Percentiles rank a stretch among this genome's conserved stretches.
phyloP scores from a whole-genome alignment of 1,139 yeast species.

The Saccharomyces hybrid region DNA sequence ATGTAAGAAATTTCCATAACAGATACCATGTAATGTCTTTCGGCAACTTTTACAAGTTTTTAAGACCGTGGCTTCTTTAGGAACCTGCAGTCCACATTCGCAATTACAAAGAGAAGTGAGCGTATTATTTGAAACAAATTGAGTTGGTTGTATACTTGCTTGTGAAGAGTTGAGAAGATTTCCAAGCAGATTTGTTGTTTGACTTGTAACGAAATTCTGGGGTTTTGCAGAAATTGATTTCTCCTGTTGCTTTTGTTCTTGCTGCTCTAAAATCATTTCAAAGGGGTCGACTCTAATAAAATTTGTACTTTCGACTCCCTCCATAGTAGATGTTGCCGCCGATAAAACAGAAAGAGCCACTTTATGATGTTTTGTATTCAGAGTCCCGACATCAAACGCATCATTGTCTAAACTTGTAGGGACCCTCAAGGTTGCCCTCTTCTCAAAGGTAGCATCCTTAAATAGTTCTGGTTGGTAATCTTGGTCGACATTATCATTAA shows the following conservation, averaged over 20 bases:
- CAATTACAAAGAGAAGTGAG: conserved; percentile 14
- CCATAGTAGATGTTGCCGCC: conserved; percentile 12
- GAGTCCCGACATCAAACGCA: conserved; percentile 21
- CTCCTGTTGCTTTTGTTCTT: conserved; percentile 5
- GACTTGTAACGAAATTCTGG: conserved; percentile 21
- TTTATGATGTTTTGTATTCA: conserved; percentile 25
- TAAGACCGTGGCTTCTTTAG: conserved; percentile 10
- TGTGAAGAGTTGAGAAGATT: conserved; percentile 26
- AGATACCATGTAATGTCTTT: conserved; percentile 26
- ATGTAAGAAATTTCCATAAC: conserved; percentile 27
- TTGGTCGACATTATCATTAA: conserved; percentile 41
- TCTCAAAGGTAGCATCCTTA: conserved; percentile 37
- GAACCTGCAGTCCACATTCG: conserved; percentile 28
- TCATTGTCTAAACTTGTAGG: conserved; percentile 19
- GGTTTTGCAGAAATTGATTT: neutral
- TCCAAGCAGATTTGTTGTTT: conserved; percentile 30
- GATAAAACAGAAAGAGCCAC: conserved; percentile 22
- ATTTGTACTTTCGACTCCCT: conserved; percentile 7
- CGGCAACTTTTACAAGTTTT: conserved; percentile 27
- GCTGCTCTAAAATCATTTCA: conserved; percentile 8
- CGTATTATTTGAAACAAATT: conserved; percentile 11
- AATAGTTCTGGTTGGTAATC: conserved; percentile 44
- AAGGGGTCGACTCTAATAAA: conserved; percentile 31
- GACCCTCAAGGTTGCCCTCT: conserved; percentile 28
- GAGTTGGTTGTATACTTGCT: conserved; percentile 28